These are phyloP conservation scores for Russula brevipes DNA, from an alignment of 768 basidiomycete genomes.

Conservation along the genomic window DNA sequence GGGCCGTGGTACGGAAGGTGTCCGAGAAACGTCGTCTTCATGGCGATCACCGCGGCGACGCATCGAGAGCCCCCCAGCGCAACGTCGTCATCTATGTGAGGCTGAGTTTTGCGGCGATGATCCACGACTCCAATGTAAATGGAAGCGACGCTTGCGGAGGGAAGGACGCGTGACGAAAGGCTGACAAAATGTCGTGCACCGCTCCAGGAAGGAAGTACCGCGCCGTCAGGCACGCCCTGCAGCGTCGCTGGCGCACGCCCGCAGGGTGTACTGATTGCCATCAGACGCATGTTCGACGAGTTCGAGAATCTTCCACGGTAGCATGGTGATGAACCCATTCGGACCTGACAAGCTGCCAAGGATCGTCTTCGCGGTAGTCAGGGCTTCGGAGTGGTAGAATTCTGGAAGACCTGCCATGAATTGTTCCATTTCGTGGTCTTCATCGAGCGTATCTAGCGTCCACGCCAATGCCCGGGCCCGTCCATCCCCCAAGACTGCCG, in stretches of 20 bases:
- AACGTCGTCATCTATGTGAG: not conserved
- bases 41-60: not conserved
- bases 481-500: not conserved
- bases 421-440: not conserved
- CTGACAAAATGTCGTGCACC: not conserved
- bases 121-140: not conserved
- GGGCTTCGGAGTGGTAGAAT: not conserved
- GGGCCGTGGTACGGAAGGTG: not conserved
- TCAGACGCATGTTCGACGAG: not conserved
- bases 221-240: not conserved
- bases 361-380: not conserved
- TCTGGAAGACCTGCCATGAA: not conserved
- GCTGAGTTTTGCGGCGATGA: not conserved
- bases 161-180: not conserved
- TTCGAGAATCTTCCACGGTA: slow-evolving; percentile 1
- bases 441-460: not conserved
- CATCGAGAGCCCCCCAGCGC: not conserved
- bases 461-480: not conserved
- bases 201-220: not conserved
- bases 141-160: not conserved
- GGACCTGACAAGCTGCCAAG: not conserved
- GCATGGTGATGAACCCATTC: not conserved
- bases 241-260: not conserved
- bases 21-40: not conserved
- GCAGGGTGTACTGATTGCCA: not conserved